Conservation (phyloP, 495 filamentous ascomycete species). For the Podospora australis region DNA sequence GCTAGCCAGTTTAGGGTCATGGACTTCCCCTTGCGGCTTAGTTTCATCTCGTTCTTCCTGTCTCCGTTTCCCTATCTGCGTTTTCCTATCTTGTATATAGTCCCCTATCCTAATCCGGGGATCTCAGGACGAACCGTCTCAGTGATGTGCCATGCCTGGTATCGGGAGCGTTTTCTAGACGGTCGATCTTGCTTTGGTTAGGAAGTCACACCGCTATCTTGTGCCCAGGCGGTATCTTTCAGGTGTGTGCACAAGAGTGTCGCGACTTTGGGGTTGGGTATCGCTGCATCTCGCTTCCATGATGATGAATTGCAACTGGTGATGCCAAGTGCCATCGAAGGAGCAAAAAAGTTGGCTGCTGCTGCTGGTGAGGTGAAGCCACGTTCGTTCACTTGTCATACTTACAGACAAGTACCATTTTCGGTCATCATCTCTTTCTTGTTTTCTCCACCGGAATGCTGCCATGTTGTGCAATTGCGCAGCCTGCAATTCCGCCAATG, state of each 20-base stretch:
- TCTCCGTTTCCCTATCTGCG: neutral
- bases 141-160: too few species aligned
- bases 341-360: neutral
- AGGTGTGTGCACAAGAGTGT: slow-evolving; percentile 1
- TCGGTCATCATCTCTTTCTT: neutral
- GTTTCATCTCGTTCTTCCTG: neutral
- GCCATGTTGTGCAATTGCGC: slow-evolving; percentile 11
- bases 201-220: slow-evolving; percentile 23
- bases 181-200: slow-evolving; percentile 13
- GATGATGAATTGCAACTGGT: slow-evolving; percentile 5
- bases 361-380: slow-evolving; percentile 20
- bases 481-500: neutral
- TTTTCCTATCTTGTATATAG: neutral
- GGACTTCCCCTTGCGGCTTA: neutral
- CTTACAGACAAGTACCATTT: too few species aligned
- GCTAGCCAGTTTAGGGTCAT: neutral
- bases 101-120: neutral
- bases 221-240: slow-evolving; percentile 13
- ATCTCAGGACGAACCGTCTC: too few species aligned
- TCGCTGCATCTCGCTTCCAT: slow-evolving; percentile 18
- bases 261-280: slow-evolving; percentile 26
- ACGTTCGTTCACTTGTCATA: too few species aligned
- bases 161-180: neutral
- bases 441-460: slow-evolving; percentile 8
- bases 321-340: neutral